phyloP scores from a whole-genome alignment of 129 eudicot genomes.

The Flaveria sonorensis region DNA sequence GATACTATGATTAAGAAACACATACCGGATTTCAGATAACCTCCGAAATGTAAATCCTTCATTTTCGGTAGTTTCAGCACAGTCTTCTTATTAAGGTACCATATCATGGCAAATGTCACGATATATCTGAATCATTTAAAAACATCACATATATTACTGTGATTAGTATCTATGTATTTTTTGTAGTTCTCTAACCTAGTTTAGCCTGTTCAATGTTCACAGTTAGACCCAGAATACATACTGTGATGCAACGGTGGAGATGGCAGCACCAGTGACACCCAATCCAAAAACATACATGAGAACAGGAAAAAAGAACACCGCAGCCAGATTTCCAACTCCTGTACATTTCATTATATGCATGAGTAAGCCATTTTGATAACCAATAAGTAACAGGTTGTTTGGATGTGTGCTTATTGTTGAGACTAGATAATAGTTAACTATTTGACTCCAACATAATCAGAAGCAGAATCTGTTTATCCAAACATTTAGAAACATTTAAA shows the following conservation, averaged over 20 bases:
- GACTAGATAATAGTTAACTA: not conserved
- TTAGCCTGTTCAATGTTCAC: not conserved
- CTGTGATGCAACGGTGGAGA: slow-evolving; percentile 75
- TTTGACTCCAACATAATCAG: not conserved
- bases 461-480: not conserved
- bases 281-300: slow-evolving; percentile 58
- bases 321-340: slow-evolving; percentile 68
- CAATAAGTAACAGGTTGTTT: not conserved
- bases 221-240: slow-evolving; percentile 34
- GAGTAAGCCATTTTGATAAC: slow-evolving; percentile 16
- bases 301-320: slow-evolving; percentile 66
- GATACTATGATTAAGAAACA: not conserved
- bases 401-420: not conserved
- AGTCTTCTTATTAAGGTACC: slow-evolving; percentile 60
- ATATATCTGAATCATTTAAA: slow-evolving; percentile 50
- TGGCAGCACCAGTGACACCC: slow-evolving; percentile 89
- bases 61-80: slow-evolving; percentile 47
- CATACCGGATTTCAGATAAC: slow-evolving; percentile 66
- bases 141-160: not conserved
- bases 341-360: slow-evolving; percentile 26
- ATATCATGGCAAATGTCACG: slow-evolving; percentile 63
- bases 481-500: not conserved
- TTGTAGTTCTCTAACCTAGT: not conserved
- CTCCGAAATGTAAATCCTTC: slow-evolving; percentile 53
- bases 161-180: not conserved